Evolutionary conservation across 23 red algal species (phyloP).

Genomic region (Chondrus crispus): DNA sequence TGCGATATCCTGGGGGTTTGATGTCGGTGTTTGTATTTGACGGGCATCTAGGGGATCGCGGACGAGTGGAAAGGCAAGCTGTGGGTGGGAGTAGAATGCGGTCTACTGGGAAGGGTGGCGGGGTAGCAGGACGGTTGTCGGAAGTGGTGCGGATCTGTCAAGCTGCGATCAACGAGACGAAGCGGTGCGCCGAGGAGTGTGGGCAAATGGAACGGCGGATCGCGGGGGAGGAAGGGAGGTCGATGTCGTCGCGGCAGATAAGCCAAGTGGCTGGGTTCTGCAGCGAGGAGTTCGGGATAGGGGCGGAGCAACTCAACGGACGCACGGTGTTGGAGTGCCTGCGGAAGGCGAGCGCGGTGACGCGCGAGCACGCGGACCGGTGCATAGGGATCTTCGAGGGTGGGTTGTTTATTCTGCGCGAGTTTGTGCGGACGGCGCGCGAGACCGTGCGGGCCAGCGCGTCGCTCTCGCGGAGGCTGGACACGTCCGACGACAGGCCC

Average conservation of each 20-base stretch:
- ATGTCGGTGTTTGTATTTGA: slow-evolving; percentile 27
- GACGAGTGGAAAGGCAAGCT: background rate
- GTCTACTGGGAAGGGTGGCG: background rate
- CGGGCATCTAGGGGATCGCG: background rate
- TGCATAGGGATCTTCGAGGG: slow-evolving; percentile 52
- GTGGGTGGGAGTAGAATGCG: background rate
- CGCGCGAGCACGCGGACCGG: slow-evolving; percentile 16
- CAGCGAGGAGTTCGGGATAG: slow-evolving; percentile 45
- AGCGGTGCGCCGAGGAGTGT: slow-evolving; percentile 17
- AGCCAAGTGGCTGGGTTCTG: slow-evolving; percentile 29
- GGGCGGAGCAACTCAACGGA: background rate
- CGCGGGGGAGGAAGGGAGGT: slow-evolving; percentile 6
- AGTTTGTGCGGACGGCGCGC: slow-evolving; percentile 27
- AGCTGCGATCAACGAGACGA: slow-evolving; percentile 19
- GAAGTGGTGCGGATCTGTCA: slow-evolving; percentile 35
- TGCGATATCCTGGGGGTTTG: slow-evolving; percentile 7
- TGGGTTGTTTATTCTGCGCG: slow-evolving; percentile 39
- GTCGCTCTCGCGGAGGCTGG: background rate
- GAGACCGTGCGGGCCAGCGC: slow-evolving; percentile 1
- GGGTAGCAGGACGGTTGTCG: background rate
- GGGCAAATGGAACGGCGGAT: slow-evolving; percentile 8
- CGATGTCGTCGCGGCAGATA: slow-evolving; percentile 34
- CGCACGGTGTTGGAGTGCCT: slow-evolving; percentile 20
- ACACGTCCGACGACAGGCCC: background rate
- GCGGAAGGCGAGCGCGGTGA: background rate